Conservation (phyloP, 495 filamentous ascomycete species). For the Bombardia bombarda region DNA sequence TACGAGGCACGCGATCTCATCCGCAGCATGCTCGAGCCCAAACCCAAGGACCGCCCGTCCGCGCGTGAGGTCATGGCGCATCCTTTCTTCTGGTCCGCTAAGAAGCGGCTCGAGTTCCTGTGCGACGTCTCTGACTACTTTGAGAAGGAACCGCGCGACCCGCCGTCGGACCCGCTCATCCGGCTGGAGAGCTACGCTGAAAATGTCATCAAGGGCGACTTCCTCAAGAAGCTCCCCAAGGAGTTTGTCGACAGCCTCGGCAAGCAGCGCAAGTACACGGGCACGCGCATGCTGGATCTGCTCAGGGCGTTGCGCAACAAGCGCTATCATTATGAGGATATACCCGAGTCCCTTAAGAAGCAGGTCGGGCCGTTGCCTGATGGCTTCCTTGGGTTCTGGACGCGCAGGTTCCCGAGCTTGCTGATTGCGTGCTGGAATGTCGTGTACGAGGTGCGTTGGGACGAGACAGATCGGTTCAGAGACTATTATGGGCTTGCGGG, state of each 20-base stretch:
- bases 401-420: constrained; percentile 68
- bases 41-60: constrained; percentile 63
- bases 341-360: constrained; percentile 70
- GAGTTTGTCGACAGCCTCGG: constrained; percentile 80
- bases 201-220: constrained; percentile 49
- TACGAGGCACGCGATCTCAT: constrained; percentile 84
- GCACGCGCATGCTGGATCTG: constrained; percentile 72
- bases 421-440: constrained; percentile 73
- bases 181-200: constrained; percentile 39
- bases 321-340: constrained; percentile 86
- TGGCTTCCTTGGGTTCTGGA: constrained; percentile 85
- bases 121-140: constrained; percentile 93
- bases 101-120: constrained; percentile 82
- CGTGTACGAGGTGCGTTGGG: constrained; percentile 56
- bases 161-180: constrained; percentile 60
- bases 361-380: constrained; percentile 74
- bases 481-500: constrained; percentile 52
- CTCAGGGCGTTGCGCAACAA: constrained; percentile 91
- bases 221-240: constrained; percentile 65
- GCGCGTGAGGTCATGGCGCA: constrained; percentile 74
- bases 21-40: constrained; percentile 66
- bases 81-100: constrained; percentile 90
- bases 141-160: constrained; percentile 79
- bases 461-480: constrained; percentile 63
- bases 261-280: constrained; percentile 94